A percentile compares a stretch with the other conserved stretches of the same genome.
Evolutionary conservation across 2,329 filamentous ascomycete species (phyloP).

Genomic region (Cladosporium sp.): DNA sequence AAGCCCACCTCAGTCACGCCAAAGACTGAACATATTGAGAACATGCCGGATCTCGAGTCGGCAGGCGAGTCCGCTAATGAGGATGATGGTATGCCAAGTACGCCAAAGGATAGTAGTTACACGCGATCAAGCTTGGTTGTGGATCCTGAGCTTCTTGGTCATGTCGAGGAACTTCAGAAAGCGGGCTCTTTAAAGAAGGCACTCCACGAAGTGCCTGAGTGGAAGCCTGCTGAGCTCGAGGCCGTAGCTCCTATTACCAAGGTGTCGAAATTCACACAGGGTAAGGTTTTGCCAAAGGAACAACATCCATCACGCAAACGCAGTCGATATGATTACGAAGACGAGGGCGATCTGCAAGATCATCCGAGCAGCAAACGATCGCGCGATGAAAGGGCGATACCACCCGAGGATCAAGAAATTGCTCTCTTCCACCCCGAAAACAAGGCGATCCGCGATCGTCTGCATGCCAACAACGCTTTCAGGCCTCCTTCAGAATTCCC

Average conservation of each 20-base stretch:
- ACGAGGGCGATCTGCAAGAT: constrained; percentile 56
- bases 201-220: constrained; percentile 30
- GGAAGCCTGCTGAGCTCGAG: not conserved
- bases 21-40: constrained; percentile 27
- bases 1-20: constrained; percentile 38
- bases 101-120: constrained; percentile 24
- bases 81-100: constrained; percentile 32
- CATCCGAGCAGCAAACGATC: constrained; percentile 40
- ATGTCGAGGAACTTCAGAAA: constrained; percentile 30
- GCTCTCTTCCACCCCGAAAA: constrained; percentile 88
- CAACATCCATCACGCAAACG: constrained; percentile 70
- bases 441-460: constrained; percentile 82
- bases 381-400: constrained; percentile 52
- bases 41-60: constrained; percentile 33
- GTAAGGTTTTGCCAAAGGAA: constrained; percentile 70
- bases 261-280: constrained; percentile 82
- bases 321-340: constrained; percentile 78
- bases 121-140: constrained; percentile 29
- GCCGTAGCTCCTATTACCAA: constrained; percentile 3
- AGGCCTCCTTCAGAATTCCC: constrained; percentile 85
- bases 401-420: constrained; percentile 72
- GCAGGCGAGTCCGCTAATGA: constrained; percentile 34
- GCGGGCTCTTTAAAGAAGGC: constrained; percentile 31
- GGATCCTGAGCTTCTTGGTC: constrained; percentile 29
- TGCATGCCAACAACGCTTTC: constrained; percentile 91